Percentiles rank a stretch among this genome's conserved stretches.
phyloP scores from a whole-genome alignment of 202 grass and related monocot species.

The Setaria italica region DNA sequence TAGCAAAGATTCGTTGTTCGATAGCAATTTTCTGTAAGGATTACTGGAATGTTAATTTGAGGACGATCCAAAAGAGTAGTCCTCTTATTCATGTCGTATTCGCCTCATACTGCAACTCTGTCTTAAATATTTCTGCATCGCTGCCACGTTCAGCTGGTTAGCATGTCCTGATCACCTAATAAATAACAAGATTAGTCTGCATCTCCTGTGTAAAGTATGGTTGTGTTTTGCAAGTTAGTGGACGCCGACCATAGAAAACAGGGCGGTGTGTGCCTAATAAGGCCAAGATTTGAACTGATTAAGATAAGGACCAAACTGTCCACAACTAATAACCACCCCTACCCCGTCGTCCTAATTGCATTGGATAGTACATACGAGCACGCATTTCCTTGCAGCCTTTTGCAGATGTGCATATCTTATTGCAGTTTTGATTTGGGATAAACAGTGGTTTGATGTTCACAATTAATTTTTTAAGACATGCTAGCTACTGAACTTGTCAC shows the following conservation, averaged over 20 bases:
- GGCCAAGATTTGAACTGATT: conserved; percentile 49
- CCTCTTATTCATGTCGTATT: conserved; percentile 10
- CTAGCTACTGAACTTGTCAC: neutral
- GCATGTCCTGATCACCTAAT: conserved; percentile 32
- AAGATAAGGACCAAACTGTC: conserved; percentile 16
- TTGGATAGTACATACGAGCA: conserved; percentile 31
- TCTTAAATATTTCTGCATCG: neutral
- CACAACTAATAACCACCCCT: conserved; percentile 21
- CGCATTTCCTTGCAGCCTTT: neutral
- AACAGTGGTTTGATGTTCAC: neutral
- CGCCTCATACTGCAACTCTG: neutral
- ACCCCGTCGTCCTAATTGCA: conserved; percentile 17
- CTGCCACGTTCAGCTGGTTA: neutral
- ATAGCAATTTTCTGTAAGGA: neutral
- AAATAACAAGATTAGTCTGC: conserved; percentile 34
- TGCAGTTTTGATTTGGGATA: neutral
- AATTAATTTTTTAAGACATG: neutral
- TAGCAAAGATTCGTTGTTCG: neutral
- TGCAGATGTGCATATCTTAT: neutral
- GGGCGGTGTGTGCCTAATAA: neutral
- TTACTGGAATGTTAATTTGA: neutral
- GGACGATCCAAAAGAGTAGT: conserved; percentile 26
- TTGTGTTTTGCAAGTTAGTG: conserved; percentile 44
- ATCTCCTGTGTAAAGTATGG: conserved; percentile 17
- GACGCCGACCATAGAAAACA: neutral